phyloP scores from a whole-genome alignment of 169 alveolate genomes.

The Ichthyophthirius multifiliis region DNA sequence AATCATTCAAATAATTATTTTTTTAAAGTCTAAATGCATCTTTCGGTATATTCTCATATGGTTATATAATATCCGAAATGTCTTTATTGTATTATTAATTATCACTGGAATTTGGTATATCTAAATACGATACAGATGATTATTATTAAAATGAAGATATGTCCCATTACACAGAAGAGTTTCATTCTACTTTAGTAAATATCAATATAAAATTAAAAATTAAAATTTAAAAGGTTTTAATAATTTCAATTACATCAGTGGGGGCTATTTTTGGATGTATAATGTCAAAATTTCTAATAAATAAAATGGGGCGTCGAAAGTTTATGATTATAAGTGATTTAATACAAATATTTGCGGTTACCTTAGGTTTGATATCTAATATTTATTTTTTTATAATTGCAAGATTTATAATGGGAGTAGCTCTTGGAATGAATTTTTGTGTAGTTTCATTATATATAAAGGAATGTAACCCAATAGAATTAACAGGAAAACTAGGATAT shows the following conservation, averaged over 20 bases:
- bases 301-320: background rate
- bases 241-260: background rate
- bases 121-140: background rate
- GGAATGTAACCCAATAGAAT: background rate
- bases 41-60: background rate
- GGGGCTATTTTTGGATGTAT: background rate
- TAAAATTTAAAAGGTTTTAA: background rate
- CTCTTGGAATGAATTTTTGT: background rate
- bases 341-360: background rate
- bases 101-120: background rate
- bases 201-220: background rate
- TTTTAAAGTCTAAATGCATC: background rate
- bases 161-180: background rate
- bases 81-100: background rate
- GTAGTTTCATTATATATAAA: background rate
- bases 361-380: background rate
- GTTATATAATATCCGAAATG: background rate
- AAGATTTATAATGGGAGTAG: constrained; percentile 12
- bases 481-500: background rate
- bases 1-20: background rate
- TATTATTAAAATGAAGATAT: background rate
- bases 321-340: background rate
- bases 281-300: background rate
- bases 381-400: background rate
- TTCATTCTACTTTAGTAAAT: background rate